phyloP scores from a whole-genome alignment of 257 asterid species.

The Nicotiana tabacum region DNA sequence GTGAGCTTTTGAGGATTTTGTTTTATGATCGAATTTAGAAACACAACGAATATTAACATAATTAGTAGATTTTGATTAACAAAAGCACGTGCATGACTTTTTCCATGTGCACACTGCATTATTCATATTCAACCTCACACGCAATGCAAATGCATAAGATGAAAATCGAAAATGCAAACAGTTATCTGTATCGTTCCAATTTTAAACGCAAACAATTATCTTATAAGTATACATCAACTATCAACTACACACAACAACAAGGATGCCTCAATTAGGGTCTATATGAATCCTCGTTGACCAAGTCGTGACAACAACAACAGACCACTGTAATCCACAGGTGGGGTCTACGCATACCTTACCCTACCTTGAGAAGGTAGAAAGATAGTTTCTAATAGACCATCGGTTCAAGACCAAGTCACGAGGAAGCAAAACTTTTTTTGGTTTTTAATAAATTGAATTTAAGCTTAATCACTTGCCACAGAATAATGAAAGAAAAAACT shows the following conservation, averaged over 20 bases:
- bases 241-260: neutral
- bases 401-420: too few species aligned
- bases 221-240: neutral
- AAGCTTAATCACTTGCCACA: neutral
- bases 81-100: neutral
- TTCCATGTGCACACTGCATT: neutral
- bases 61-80: neutral
- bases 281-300: neutral
- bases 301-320: too few species aligned
- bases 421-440: neutral
- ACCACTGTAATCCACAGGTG: too few species aligned
- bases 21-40: neutral
- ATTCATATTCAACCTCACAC: neutral
- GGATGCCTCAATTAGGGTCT: neutral
- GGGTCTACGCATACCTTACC: too few species aligned
- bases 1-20: neutral
- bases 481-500: neutral
- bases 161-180: neutral
- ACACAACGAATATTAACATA: neutral
- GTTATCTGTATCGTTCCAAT: too few species aligned
- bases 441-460: neutral
- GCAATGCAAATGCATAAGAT: neutral
- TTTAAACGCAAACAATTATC: neutral
- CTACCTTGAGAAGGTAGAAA: too few species aligned
- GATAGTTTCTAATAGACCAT: too few species aligned